phyloP scores from a whole-genome alignment of 140 eudicot genomes.

The Stevia rebaudiana region DNA sequence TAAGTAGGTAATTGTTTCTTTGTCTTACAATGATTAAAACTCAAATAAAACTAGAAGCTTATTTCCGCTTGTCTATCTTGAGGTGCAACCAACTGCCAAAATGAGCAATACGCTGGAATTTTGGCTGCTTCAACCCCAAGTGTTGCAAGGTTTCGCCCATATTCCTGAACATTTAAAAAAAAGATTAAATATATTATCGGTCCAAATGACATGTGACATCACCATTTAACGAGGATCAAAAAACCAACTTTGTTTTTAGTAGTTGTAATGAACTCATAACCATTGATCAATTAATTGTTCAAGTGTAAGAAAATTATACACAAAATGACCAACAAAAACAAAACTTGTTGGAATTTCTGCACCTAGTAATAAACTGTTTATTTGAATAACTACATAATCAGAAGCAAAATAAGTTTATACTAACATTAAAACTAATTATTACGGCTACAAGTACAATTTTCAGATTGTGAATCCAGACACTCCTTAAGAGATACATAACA shows the following conservation, averaged over 20 bases:
- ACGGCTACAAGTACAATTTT: neutral
- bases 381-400: neutral
- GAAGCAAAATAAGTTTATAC: neutral
- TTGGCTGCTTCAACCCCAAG: conserved; percentile 82
- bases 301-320: neutral
- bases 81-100: conserved; percentile 95
- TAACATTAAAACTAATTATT: neutral
- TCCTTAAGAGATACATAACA: neutral
- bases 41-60: conserved; percentile 37
- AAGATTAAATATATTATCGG: neutral
- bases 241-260: neutral
- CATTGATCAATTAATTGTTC: neutral
- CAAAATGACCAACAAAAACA: neutral
- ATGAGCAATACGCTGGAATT: conserved; percentile 61
- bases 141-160: conserved; percentile 68
- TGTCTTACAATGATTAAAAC: conserved; percentile 1
- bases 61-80: conserved; percentile 60
- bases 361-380: neutral
- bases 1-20: neutral
- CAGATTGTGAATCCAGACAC: neutral
- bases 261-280: neutral
- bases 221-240: neutral
- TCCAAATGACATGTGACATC: neutral
- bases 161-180: conserved; percentile 47
- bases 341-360: neutral